phyloP scores from a whole-genome alignment of 441 rosid genomes.

The Macaranga tanarius region DNA sequence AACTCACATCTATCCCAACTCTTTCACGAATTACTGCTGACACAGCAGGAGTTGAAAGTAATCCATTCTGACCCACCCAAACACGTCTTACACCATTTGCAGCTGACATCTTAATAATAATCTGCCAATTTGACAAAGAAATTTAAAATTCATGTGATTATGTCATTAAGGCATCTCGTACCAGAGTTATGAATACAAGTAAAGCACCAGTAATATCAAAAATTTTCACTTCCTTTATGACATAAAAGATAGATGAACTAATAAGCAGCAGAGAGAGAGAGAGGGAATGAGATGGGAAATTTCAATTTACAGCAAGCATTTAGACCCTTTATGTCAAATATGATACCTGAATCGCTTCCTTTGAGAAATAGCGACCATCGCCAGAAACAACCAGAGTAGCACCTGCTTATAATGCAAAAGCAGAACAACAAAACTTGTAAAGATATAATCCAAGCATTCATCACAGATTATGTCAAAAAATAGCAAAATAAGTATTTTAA shows the following conservation, averaged over 20 bases:
- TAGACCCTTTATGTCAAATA: not conserved
- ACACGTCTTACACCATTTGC: slow-evolving; percentile 92
- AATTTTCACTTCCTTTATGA: not conserved
- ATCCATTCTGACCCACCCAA: slow-evolving; percentile 94
- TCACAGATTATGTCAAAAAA: not conserved
- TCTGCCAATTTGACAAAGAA: slow-evolving; percentile 42
- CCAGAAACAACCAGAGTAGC: slow-evolving; percentile 98
- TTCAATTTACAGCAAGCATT: not conserved
- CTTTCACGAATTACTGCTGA: slow-evolving; percentile 96
- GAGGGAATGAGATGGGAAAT: not conserved
- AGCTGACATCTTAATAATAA: slow-evolving; percentile 88
- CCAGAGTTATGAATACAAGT: not conserved
- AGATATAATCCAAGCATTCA: not conserved
- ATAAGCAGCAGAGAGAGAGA: no score
- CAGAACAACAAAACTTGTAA: not conserved
- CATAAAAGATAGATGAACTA: not conserved
- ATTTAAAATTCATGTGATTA: not conserved
- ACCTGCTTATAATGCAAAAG: slow-evolving; percentile 42
- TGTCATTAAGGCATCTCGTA: slow-evolving; percentile 8
- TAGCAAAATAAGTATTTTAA: not conserved
- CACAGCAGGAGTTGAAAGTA: slow-evolving; percentile 98
- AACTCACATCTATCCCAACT: slow-evolving; percentile 84
- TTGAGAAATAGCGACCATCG: slow-evolving; percentile 95
- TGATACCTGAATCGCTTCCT: slow-evolving; percentile 90
- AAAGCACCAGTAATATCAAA: not conserved